Conservation (phyloP, 2,329 filamentous ascomycete species). For the Claviceps arundinis region DNA sequence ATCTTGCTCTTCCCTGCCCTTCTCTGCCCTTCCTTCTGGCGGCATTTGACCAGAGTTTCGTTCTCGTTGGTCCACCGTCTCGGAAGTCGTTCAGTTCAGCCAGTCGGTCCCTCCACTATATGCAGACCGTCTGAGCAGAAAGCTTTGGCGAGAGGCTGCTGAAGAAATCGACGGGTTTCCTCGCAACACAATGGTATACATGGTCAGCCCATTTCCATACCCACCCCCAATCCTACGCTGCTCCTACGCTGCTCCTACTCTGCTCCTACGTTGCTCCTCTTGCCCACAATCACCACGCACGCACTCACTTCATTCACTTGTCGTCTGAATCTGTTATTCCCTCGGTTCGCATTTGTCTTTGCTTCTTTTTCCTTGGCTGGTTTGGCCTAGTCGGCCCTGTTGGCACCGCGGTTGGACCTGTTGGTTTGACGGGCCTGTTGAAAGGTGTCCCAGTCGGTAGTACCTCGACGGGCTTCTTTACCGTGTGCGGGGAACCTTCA, state of each 20-base stretch:
- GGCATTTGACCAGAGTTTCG: background rate
- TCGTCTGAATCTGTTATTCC: conserved; percentile 17
- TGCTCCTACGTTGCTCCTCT: conserved; percentile 15
- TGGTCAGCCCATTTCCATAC: conserved; percentile 19
- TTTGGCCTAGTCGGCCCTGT: background rate
- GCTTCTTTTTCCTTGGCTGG: conserved; percentile 16
- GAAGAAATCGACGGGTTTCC: background rate
- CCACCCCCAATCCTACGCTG: conserved; percentile 19
- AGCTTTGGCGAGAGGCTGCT: background rate
- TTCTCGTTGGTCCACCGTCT: background rate
- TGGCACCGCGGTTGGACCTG: no score
- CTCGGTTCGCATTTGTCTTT: background rate
- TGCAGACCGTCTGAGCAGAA: background rate
- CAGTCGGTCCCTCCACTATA: no score
- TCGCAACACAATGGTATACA: conserved; percentile 8
- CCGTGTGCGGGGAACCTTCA: no score
- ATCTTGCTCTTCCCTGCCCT: background rate
- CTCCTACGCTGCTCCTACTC: conserved; percentile 17
- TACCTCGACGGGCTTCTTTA: no score
- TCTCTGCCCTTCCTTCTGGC: background rate
- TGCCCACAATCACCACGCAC: conserved; percentile 16
- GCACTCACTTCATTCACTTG: background rate
- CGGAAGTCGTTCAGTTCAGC: background rate
- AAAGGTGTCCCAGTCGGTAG: no score
- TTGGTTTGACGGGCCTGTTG: no score